A percentile compares a stretch with the other conserved stretches of the same genome.
Conservation (phyloP, 1,284 basidiomycete species). For the Leccinum subrobustum region DNA sequence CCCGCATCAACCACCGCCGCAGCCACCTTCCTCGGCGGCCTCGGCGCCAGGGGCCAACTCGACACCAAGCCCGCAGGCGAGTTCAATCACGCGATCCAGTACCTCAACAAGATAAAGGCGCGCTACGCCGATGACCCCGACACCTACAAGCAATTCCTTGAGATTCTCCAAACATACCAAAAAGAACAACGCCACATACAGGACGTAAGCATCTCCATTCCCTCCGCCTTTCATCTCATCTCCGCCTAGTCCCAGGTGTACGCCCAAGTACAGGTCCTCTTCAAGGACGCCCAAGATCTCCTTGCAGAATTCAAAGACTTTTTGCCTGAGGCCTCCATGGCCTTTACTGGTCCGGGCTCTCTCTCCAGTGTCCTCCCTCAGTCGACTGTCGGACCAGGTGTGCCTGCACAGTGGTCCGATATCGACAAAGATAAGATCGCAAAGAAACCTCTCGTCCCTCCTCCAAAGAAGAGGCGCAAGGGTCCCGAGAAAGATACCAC, state of each 20-base stretch:
- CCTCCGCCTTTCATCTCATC: slow-evolving; percentile 7
- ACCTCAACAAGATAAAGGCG: slow-evolving; percentile 98
- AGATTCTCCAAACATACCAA: slow-evolving; percentile 97
- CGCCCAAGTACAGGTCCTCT: slow-evolving; percentile 89
- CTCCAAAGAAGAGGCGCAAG: slow-evolving; percentile 50
- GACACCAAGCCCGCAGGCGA: slow-evolving; percentile 59
- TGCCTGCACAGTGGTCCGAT: slow-evolving; percentile 41
- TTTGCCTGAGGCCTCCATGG: slow-evolving; percentile 69
- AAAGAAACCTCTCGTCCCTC: slow-evolving; percentile 41
- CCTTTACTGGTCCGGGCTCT: slow-evolving; percentile 36
- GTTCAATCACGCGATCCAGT: slow-evolving; percentile 98
- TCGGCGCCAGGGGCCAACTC: slow-evolving; percentile 44
- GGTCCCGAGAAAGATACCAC: slow-evolving; percentile 58
- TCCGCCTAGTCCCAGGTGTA: slow-evolving; percentile 72
- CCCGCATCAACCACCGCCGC: slow-evolving; percentile 47
- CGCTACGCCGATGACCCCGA: slow-evolving; percentile 91
- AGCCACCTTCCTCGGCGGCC: slow-evolving; percentile 58
- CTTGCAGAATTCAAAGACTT: slow-evolving; percentile 97
- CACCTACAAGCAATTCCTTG: slow-evolving; percentile 97
- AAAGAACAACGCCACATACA: slow-evolving; percentile 89
- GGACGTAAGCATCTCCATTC: slow-evolving; percentile 60
- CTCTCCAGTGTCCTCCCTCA: slow-evolving; percentile 45
- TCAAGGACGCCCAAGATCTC: slow-evolving; percentile 91
- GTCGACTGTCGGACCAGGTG: slow-evolving; percentile 35
- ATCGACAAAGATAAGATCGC: slow-evolving; percentile 42